Percentiles rank a stretch among this genome's conserved stretches.
Conservation (phyloP, 2,329 filamentous ascomycete species). For the Fusarium sp. region DNA sequence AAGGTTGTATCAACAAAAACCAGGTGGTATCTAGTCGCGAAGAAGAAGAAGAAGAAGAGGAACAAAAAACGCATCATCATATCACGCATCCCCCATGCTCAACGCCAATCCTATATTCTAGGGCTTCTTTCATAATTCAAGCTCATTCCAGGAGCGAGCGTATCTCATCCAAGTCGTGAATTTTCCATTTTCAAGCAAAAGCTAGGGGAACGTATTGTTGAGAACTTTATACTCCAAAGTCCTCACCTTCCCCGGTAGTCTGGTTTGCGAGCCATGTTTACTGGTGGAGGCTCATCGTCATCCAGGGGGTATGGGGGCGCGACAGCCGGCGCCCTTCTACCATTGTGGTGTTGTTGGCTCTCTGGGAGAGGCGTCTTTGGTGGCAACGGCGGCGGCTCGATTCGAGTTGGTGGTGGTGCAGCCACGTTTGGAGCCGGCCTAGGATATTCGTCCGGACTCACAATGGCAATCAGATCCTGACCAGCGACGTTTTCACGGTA, state of each 20-base stretch:
- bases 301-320: conserved; percentile 82
- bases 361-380: conserved; percentile 80
- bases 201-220: background rate
- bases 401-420: conserved; percentile 50
- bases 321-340: conserved; percentile 50
- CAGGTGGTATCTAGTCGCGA: conserved; percentile 42
- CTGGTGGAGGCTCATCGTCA: conserved; percentile 82
- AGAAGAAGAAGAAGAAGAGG: conserved; percentile 25
- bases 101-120: conserved; percentile 27
- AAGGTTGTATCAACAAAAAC: conserved; percentile 26
- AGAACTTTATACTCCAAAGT: background rate
- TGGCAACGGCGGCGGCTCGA: conserved; percentile 76
- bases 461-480: conserved; percentile 75
- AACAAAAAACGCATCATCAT: conserved; percentile 6
- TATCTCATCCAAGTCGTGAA: background rate
- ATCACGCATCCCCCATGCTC: conserved; percentile 8
- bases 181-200: background rate
- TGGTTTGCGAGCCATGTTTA: conserved; percentile 89
- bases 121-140: conserved; percentile 1
- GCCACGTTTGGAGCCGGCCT: conserved; percentile 50
- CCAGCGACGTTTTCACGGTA: conserved; percentile 66
- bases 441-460: conserved; percentile 68
- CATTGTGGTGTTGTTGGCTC: conserved; percentile 47
- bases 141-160: background rate
- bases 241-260: conserved; percentile 66